Evolutionary conservation across 1,139 yeast genomes (phyloP).

Genomic region (Geotrichum bryndzae): DNA sequence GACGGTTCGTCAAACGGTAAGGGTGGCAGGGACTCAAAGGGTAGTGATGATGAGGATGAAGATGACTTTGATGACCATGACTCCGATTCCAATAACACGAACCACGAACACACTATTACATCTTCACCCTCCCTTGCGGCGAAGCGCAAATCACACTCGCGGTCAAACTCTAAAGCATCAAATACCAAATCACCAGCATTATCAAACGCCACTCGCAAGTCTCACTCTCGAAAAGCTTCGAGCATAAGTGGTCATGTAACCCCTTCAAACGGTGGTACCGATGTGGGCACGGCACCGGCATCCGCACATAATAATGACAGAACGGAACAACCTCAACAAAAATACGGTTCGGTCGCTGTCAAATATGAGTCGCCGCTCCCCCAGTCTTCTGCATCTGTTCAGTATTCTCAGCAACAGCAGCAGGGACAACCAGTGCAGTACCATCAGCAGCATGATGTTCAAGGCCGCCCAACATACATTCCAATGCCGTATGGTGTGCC

Average conservation of each 20-base stretch:
- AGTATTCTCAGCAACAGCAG: background rate
- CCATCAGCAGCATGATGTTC: background rate
- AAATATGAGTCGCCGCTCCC: background rate
- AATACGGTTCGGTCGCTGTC: background rate
- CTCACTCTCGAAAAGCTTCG: slow-evolving; percentile 5
- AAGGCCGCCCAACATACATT: background rate
- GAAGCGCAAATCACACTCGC: background rate
- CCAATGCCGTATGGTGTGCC: background rate
- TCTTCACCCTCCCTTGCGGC: slow-evolving; percentile 7
- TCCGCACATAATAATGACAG: background rate
- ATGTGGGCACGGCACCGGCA: background rate
- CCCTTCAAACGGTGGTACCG: background rate
- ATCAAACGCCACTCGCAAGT: slow-evolving; percentile 13
- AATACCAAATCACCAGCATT: slow-evolving; percentile 15
- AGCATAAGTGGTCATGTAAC: background rate
- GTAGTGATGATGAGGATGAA: slow-evolving; percentile 23
- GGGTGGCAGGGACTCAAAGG: slow-evolving; percentile 18
- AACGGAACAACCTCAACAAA: background rate
- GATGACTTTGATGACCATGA: slow-evolving; percentile 19
- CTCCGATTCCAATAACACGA: slow-evolving; percentile 3
- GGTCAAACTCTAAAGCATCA: slow-evolving; percentile 4
- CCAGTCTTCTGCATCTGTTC: background rate
- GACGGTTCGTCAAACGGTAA: slow-evolving; percentile 21
- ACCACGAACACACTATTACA: background rate
- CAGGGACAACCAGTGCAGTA: background rate